A percentile compares a stretch with the other conserved stretches of the same genome.
These are phyloP conservation scores for Metarhizium humberi DNA, from an alignment of 2,329 filamentous ascomycete genomes.

Conservation along the genomic window DNA sequence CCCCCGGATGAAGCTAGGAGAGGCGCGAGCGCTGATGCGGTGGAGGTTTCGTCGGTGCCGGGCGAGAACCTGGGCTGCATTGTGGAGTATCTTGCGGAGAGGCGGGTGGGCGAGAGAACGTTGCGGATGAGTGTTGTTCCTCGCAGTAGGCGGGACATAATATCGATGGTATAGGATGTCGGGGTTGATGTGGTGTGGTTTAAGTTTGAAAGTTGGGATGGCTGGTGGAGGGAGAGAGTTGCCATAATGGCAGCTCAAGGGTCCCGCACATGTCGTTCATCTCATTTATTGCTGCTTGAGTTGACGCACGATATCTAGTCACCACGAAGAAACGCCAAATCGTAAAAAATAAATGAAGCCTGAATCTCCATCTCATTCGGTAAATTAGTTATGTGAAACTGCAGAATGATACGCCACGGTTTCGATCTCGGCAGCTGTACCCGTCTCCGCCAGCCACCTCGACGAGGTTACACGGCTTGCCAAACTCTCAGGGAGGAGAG, in stretches of 20 bases:
- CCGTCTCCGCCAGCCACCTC: too few relatives aligned
- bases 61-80: constrained; percentile 32
- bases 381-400: too few relatives aligned
- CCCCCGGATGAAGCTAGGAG: constrained; percentile 30
- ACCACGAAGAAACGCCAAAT: too few relatives aligned
- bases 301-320: too few relatives aligned
- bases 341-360: too few relatives aligned
- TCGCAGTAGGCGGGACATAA: constrained; percentile 6
- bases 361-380: too few relatives aligned
- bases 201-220: neutral
- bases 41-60: constrained; percentile 31
- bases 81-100: constrained; percentile 5
- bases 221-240: neutral
- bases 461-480: too few relatives aligned
- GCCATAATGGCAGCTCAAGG: neutral
- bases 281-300: too few relatives aligned
- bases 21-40: constrained; percentile 25
- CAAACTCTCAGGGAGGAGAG: too few relatives aligned
- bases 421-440: too few relatives aligned
- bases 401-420: too few relatives aligned
- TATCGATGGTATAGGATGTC: neutral
- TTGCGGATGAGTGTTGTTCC: neutral
- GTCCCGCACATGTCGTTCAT: neutral
- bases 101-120: neutral
- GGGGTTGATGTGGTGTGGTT: neutral